Evolutionary conservation across 1,139 yeast species (phyloP).

Genomic region (Scheffersomyces segobiensis): DNA sequence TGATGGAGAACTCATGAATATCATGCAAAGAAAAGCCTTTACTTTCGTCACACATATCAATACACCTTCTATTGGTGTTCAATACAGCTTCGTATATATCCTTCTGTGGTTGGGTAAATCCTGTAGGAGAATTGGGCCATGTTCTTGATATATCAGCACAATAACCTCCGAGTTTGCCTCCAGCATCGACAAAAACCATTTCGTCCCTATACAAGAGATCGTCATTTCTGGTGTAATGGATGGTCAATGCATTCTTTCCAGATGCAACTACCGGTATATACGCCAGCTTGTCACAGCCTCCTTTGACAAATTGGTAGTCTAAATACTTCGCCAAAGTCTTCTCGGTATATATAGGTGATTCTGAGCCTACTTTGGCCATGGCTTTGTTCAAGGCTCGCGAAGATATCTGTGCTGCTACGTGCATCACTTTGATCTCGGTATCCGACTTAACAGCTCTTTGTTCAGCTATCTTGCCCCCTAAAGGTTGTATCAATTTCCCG

Average conservation of each 20-base stretch:
- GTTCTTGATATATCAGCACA: constrained; percentile 95
- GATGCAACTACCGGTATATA: constrained; percentile 97
- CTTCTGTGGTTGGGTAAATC: constrained; percentile 73
- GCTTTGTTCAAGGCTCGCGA: constrained; percentile 84
- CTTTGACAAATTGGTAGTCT: constrained; percentile 77
- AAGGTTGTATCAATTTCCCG: constrained; percentile 42
- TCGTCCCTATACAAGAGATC: constrained; percentile 74
- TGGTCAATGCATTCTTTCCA: constrained; percentile 81
- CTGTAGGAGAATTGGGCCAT: constrained; percentile 80
- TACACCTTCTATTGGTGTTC: constrained; percentile 77
- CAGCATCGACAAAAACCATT: constrained; percentile 91
- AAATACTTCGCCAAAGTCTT: constrained; percentile 77
- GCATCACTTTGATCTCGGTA: constrained; percentile 75
- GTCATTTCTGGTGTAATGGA: constrained; percentile 89
- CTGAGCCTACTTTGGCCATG: constrained; percentile 55
- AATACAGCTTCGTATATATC: constrained; percentile 89
- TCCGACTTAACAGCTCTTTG: constrained; percentile 72
- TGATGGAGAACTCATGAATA: constrained; percentile 70
- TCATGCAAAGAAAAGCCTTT: constrained; percentile 65
- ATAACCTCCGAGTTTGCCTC: constrained; percentile 92
- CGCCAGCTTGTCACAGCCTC: constrained; percentile 89
- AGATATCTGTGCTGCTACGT: constrained; percentile 78
- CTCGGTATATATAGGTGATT: constrained; percentile 59
- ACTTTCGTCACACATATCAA: constrained; percentile 59
- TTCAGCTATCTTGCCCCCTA: constrained; percentile 52